Base-by-base conservation (phyloP, 2,329 filamentous ascomycete species). In the Pleurostoma richardsiae region DNA sequence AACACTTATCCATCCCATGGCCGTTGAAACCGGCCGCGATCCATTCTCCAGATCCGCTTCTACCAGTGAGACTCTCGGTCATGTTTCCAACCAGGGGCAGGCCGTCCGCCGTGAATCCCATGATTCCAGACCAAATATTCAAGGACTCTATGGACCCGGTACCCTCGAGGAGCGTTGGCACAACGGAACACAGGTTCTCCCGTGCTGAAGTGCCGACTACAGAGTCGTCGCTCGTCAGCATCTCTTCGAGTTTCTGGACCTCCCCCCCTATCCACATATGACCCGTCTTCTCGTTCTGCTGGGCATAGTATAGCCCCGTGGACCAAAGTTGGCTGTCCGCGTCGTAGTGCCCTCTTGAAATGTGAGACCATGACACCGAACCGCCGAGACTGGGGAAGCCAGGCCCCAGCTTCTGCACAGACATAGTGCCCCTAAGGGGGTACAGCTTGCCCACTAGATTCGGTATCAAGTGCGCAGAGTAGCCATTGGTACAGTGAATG, bases 401-500 rank as follows among this genome's bases (percentile, higher is more conserved):
- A 0, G 50, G 45, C 10, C 43, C 58, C 38, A 64, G 58, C 29
- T 59, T 56, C 49, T 72, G 70, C 4, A 66, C 65, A 3, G 68
- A 67, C 70, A 74, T 73, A 4, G 65, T 65, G 1, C 66, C 68
- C 31, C 68, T 64, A 19, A 66, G 57, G 0, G 69, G 68, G 40
- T 60, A 66, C 6, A 72, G 41, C 3, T 52, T 55, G 1, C 69
- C 69, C 3, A 62, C 56, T 2, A 74, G 53, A 0, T 47, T 47
- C 0, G 71, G 70, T 2, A 73, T 53, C 4, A 74, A 59, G 49
- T 73, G 68, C 0, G 63, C 65, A 3, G 61, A 59, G 46, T 68
- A 63, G 1, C 56, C 69, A 44, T 74, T 73, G 3, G 69, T 73
- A 49, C 67, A 69, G 50, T 74, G 63, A 4, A 71, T 54, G 4